Conservation (phyloP, 73 alveolate species). For the Tetrahymena malaccensis region DNA sequence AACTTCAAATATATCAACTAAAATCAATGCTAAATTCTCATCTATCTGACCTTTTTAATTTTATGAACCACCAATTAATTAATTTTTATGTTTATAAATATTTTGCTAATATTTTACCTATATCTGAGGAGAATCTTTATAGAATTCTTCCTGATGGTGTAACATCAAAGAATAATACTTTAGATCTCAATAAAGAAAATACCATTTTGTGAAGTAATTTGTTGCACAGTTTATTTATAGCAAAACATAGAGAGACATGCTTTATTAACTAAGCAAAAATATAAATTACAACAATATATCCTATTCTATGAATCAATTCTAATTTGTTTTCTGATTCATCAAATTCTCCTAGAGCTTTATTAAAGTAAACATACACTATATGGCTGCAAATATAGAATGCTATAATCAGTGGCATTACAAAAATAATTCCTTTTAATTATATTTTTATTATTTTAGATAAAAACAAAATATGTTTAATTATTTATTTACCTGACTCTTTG, state of each 20-base stretch:
- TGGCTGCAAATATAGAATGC: background rate
- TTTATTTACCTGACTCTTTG: background rate
- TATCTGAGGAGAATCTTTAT: constrained; percentile 16
- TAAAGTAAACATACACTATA: background rate
- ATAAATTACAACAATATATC: background rate
- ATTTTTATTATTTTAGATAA: background rate
- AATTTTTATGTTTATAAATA: background rate
- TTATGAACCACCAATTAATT: too few relatives aligned
- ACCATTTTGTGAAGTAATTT: constrained; percentile 6
- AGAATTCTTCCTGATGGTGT: constrained; percentile 27
- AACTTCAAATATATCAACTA: background rate
- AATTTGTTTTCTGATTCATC: background rate
- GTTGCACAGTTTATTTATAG: background rate
- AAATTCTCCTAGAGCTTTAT: background rate
- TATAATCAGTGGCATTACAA: background rate
- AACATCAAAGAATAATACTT: background rate
- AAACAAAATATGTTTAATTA: background rate
- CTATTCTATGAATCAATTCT: background rate
- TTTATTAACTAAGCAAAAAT: background rate
- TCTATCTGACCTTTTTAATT: background rate
- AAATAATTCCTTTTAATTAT: background rate
- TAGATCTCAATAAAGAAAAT: background rate
- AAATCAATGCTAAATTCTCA: background rate
- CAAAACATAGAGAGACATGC: background rate
- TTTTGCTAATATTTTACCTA: background rate